A percentile compares a stretch with the other conserved stretches of the same genome.
These are phyloP conservation scores for Rhodotorula sp. DNA, from an alignment of 1,284 basidiomycete genomes.

Conservation along the genomic window DNA sequence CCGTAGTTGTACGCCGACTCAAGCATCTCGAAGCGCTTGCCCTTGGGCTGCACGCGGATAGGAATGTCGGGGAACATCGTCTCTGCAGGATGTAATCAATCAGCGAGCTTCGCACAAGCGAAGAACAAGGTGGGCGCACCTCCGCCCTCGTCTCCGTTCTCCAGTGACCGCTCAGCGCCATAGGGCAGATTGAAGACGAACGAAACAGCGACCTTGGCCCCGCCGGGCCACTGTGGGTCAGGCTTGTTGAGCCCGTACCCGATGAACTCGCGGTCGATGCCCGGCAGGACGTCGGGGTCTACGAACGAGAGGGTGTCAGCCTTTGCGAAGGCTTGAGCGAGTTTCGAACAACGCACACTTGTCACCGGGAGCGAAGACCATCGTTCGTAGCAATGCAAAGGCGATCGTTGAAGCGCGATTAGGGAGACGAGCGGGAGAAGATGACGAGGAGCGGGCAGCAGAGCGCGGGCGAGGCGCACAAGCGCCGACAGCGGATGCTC, in stretches of 20 bases:
- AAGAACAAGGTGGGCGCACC: constrained; percentile 35
- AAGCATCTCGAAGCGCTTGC: constrained; percentile 48
- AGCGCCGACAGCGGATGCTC: too few relatives aligned
- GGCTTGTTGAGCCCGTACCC: constrained; percentile 52
- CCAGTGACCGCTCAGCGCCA: constrained; percentile 50
- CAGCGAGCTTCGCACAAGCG: too few relatives aligned
- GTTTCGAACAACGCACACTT: background rate
- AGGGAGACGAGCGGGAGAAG: background rate
- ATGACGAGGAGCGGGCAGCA: background rate
- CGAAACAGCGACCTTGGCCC: constrained; percentile 50
- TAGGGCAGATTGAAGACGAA: constrained; percentile 54
- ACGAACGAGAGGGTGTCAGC: background rate
- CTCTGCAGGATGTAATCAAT: constrained; percentile 3
- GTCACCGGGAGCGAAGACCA: background rate
- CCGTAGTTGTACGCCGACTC: constrained; percentile 53
- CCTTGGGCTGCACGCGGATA: constrained; percentile 41
- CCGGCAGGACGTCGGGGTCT: constrained; percentile 4
- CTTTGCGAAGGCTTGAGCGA: background rate
- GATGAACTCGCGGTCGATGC: constrained; percentile 44
- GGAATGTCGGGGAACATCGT: constrained; percentile 43
- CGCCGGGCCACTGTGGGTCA: constrained; percentile 51
- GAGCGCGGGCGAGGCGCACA: background rate
- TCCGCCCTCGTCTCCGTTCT: constrained; percentile 51
- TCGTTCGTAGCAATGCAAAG: background rate
- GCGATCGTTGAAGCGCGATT: background rate